A percentile compares a stretch with the other conserved stretches of the same genome.
Conservation (phyloP, 2,329 filamentous ascomycete species). For the Pseudogymnoascus sp. region DNA sequence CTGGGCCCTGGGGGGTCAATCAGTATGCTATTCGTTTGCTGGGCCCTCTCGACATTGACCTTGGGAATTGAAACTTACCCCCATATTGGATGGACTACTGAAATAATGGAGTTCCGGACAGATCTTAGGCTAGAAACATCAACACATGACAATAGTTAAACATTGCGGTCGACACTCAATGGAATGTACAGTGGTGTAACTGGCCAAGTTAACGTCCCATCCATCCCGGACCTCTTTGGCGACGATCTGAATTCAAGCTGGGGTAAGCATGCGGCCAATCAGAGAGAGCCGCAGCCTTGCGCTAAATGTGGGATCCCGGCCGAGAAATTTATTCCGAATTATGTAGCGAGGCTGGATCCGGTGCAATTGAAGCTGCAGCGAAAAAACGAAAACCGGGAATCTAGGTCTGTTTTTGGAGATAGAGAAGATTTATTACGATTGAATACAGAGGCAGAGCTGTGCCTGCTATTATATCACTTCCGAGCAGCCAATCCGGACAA, state of each 20-base stretch:
- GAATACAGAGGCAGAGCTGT: neutral
- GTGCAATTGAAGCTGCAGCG: neutral
- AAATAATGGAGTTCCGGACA: neutral
- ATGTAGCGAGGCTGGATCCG: slow-evolving; percentile 3
- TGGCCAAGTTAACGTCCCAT: neutral
- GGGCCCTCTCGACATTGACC: neutral
- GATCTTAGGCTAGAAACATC: slow-evolving; percentile 4
- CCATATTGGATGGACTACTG: neutral
- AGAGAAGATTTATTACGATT: neutral
- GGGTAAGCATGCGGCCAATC: neutral
- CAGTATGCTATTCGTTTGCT: neutral
- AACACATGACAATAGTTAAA: slow-evolving; percentile 5
- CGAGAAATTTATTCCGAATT: slow-evolving; percentile 6
- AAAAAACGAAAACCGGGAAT: neutral
- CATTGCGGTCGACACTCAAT: neutral
- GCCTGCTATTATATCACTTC: neutral
- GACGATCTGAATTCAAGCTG: slow-evolving; percentile 7
- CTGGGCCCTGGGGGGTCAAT: slow-evolving; percentile 10
- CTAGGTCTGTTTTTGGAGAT: neutral
- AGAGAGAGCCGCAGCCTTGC: neutral
- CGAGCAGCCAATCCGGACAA: neutral
- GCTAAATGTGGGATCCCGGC: neutral
- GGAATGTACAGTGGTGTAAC: neutral
- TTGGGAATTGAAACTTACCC: slow-evolving; percentile 2
- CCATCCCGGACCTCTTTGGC: neutral